These are phyloP conservation scores for Stylonectria norvegica DNA, from an alignment of 2,329 filamentous ascomycete species.

Conservation along the genomic window DNA sequence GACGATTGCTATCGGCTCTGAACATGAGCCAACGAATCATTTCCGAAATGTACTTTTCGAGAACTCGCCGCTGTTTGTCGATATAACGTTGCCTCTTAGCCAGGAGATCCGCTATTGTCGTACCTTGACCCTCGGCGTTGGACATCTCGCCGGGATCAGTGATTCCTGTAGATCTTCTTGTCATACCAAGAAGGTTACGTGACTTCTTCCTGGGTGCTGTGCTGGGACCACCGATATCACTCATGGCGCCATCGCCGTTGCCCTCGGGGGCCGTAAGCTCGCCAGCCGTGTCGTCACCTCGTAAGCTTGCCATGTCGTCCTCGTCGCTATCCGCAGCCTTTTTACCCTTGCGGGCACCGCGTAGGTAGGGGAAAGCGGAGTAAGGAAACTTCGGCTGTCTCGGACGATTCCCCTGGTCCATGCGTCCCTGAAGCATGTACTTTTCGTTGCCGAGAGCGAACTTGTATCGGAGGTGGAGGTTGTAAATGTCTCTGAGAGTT, in stretches of 20 bases:
- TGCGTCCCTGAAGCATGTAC: slow-evolving; percentile 67
- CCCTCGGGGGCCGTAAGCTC: slow-evolving; percentile 61
- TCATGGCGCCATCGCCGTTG: slow-evolving; percentile 49
- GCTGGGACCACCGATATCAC: slow-evolving; percentile 32
- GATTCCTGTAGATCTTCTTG: slow-evolving; percentile 51
- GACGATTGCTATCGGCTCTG: slow-evolving; percentile 86
- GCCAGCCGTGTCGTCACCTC: slow-evolving; percentile 44
- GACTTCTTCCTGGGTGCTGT: slow-evolving; percentile 45
- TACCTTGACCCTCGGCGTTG: slow-evolving; percentile 39
- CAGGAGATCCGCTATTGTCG: slow-evolving; percentile 47
- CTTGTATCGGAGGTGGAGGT: slow-evolving; percentile 92
- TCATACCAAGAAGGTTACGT: slow-evolving; percentile 52
- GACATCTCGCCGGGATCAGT: slow-evolving; percentile 47
- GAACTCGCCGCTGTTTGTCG: slow-evolving; percentile 76
- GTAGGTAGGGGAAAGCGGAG: slow-evolving; percentile 84
- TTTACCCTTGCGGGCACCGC: slow-evolving; percentile 73
- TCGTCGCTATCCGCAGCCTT: slow-evolving; percentile 78
- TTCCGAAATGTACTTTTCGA: slow-evolving; percentile 87
- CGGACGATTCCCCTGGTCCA: slow-evolving; percentile 62
- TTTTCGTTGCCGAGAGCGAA: slow-evolving; percentile 80
- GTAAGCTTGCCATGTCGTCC: slow-evolving; percentile 50
- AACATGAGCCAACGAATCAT: slow-evolving; percentile 98
- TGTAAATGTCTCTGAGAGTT: slow-evolving; percentile 84
- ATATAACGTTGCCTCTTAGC: slow-evolving; percentile 58
- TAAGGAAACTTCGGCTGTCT: slow-evolving; percentile 89